Evolutionary conservation across 805 yeast species (phyloP).

Genomic region (Saccharomycopsis amapae): DNA sequence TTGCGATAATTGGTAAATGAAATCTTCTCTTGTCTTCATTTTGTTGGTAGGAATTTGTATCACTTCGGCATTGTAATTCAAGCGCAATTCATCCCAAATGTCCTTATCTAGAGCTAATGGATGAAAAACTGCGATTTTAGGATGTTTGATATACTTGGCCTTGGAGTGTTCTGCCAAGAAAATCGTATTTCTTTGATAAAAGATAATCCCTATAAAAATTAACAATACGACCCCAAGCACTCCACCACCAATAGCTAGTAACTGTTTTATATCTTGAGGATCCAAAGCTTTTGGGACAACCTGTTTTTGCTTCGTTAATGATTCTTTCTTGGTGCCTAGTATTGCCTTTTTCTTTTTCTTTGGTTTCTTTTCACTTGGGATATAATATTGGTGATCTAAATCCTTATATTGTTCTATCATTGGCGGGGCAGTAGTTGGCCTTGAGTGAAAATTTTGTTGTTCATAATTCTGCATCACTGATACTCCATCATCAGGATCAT

Average conservation of each 20-base stretch:
- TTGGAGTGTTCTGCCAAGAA: slow-evolving; percentile 12
- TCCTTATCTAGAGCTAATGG: neutral
- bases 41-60: neutral
- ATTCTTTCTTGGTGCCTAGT: neutral
- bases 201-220: slow-evolving; percentile 1
- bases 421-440: no score
- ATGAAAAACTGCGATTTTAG: slow-evolving; percentile 13
- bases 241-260: neutral
- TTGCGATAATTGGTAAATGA: neutral
- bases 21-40: slow-evolving; percentile 9
- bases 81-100: slow-evolving; percentile 1
- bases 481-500: no score
- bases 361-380: no score
- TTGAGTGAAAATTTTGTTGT: no score
- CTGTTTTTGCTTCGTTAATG: no score
- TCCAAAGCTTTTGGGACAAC: no score
- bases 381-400: no score
- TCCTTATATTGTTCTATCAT: no score
- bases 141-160: slow-evolving; percentile 13
- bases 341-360: neutral
- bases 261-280: neutral
- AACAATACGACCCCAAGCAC: neutral
- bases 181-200: slow-evolving; percentile 1
- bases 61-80: slow-evolving; percentile 16
- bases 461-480: no score